Base-by-base conservation (phyloP, 768 basidiomycete species). In the Mycena chlorophos region DNA sequence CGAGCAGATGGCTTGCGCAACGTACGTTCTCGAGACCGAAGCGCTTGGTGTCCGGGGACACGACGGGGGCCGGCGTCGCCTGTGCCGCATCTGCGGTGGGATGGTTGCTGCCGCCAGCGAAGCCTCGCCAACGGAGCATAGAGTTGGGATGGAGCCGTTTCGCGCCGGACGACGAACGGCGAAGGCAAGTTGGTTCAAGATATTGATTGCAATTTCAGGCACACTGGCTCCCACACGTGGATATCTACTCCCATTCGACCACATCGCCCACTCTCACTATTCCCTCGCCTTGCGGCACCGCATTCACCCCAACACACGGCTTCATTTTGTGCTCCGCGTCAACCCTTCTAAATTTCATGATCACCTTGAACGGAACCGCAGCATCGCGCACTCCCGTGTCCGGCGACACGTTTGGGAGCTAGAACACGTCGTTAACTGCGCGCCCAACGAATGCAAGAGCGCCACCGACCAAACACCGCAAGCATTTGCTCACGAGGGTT, bases 1-100 rank as follows among this genome's bases (percentile, higher is more conserved):
- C 39, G 26, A 52, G 37, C 23, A 51, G 34, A 51, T 55, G 29
- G 48, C 20, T 43, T 19, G 37, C 30, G 42, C 20, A 19, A 83
- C 94, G 66, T 70, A 95, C 94, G 71, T 98, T 98, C 79, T 97
- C 96, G 51, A 97, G 78, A n/a, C 96, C 96, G 77, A 95, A 96
- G 68, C 85, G 88, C 79, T 94, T 93, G 55, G 81, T 83, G 72
- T 91, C 89, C 54, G 90, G 84, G 16, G 83, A 76, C 46, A 75
- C 64, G 46, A 69, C 63, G 34, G 75, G 72, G 31, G 71, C 61
- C 51, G 74, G 68, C 40, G 64, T 56, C 5, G 71, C 66, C 46
- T 66, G 51, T 3, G 65, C 51, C 2, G 60, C 27, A 54, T 75
- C 75, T 34, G 62, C 49, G 28, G 27, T 51, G 19, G 56, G 53